Evolutionary conservation across 139 green algal species (phyloP), one percentile per base, ranked within the genome.

Genomic region (Coccomyxa sp.): DNA sequence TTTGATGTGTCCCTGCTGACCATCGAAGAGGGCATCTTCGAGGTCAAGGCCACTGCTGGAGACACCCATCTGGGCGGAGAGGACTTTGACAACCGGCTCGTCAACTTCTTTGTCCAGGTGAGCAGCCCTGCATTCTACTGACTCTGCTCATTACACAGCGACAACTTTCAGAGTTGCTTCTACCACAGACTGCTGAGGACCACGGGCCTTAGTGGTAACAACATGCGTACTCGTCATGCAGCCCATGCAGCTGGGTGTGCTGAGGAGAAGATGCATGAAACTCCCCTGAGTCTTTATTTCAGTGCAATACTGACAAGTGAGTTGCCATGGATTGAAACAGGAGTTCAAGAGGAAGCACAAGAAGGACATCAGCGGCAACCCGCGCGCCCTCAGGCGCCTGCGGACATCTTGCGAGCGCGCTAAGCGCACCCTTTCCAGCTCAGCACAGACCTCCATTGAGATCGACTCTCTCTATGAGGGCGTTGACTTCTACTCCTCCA

Each of bases 341-440:
- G 97, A 99, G 89, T 99, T 99, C 93, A 97, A 99, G 95, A 90
- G 96, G 88, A 99, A 98, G 94, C 89, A 97, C 94, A 98, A 98
- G 92, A 99, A 98, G 92, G 95, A 99, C 87, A 92, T 99, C 85
- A 93, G 85, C 71, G 87, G 85, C 88, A 98, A 97, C 90, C 86
- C 92, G 1, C 88, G 93, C 59, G 94, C 94, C 14, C 82, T 97
- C 67, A 88, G 94, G 32, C 91, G 94, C 51, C 88, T 97, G 76
- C 83, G 89, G 38, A 97, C 91, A 68, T 85, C 91, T 17, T 94
- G 90, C 86, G 94, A 97, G 89, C 91, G 94, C 77, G 94, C 94
- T 38, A 97, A 99, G 95, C 94, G 94, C 76, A 96, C 95, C 3
- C 91, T 98, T 77, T 98, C 93, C 1, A 88, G 88, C 79, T 82